A percentile compares a stretch with the other conserved stretches of the same genome.
These are phyloP conservation scores for Phascolomyces articulosus DNA, from an alignment of 371 early-diverging fungal genomes.

Conservation along the genomic window DNA sequence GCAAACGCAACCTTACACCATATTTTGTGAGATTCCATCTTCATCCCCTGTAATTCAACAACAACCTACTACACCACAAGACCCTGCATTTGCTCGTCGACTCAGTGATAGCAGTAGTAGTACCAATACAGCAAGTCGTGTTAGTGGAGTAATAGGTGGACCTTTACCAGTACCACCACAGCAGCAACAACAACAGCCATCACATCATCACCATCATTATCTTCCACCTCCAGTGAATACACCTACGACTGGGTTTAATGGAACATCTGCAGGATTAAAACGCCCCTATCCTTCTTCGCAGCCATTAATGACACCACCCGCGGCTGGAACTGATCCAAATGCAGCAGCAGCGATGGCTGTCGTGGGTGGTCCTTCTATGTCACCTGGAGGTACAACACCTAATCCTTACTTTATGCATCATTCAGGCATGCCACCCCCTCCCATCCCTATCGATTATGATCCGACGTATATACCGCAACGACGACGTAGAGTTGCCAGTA, in stretches of 20 bases:
- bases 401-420: slow-evolving; percentile 28
- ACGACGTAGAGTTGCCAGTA: slow-evolving; percentile 39
- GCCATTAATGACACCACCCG: background rate
- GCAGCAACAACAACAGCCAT: too few species aligned
- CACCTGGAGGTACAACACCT: background rate
- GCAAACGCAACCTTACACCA: slow-evolving; percentile 33
- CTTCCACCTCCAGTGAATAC: too few species aligned
- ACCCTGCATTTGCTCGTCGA: slow-evolving; percentile 2
- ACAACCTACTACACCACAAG: background rate
- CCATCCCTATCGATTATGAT: slow-evolving; percentile 28
- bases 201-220: too few species aligned
- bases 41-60: background rate
- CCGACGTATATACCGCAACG: slow-evolving; percentile 42
- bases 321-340: background rate
- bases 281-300: background rate
- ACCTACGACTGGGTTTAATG: too few species aligned
- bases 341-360: background rate
- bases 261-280: background rate
- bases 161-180: slow-evolving; percentile 4
- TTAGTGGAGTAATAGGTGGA: too few species aligned
- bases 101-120: slow-evolving; percentile 12
- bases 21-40: slow-evolving; percentile 26
- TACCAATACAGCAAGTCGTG: background rate
- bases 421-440: background rate
- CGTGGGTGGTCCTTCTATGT: slow-evolving; percentile 2